Conservation (phyloP, 306 rosid species). For the Acacia acuminata region DNA sequence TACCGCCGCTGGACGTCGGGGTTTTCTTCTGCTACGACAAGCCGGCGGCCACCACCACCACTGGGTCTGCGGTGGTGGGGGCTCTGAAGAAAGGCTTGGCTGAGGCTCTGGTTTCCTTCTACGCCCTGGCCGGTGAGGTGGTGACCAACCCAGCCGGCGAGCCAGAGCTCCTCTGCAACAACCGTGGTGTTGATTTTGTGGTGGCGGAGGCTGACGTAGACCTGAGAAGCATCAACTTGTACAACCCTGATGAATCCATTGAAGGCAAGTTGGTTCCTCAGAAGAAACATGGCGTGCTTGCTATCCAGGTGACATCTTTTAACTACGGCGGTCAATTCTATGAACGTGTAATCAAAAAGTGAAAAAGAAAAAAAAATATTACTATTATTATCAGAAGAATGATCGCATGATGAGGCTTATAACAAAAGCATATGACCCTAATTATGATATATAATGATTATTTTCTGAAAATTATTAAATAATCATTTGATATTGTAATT, state of each 20-base stretch:
- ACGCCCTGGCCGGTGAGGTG: conserved; percentile 66
- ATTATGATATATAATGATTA: neutral
- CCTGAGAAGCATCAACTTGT: conserved; percentile 49
- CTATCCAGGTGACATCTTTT: neutral
- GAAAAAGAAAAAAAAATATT: neutral
- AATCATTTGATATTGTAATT: too few relatives aligned
- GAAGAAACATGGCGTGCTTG: neutral
- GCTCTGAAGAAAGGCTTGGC: conserved; percentile 54
- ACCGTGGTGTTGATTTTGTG: conserved; percentile 69
- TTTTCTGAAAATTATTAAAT: neutral
- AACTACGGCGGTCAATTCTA: neutral
- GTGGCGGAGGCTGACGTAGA: conserved; percentile 67
- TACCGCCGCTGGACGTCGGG: conserved; percentile 59
- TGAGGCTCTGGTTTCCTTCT: conserved; percentile 50
- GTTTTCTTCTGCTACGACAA: conserved; percentile 66
- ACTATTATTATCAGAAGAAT: neutral
- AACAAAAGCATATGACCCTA: neutral
- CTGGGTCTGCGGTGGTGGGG: conserved; percentile 17
- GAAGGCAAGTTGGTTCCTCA: conserved; percentile 19
- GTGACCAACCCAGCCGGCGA: conserved; percentile 55
- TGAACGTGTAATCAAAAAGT: neutral
- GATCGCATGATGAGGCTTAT: neutral
- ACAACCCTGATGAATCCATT: conserved; percentile 32
- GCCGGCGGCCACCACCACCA: neutral
- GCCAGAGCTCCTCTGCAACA: conserved; percentile 72